Evolutionary conservation across 139 green algal genomes (phyloP), one percentile per base, ranked within the genome.

Genomic region (Chlorella sorokiniana): DNA sequence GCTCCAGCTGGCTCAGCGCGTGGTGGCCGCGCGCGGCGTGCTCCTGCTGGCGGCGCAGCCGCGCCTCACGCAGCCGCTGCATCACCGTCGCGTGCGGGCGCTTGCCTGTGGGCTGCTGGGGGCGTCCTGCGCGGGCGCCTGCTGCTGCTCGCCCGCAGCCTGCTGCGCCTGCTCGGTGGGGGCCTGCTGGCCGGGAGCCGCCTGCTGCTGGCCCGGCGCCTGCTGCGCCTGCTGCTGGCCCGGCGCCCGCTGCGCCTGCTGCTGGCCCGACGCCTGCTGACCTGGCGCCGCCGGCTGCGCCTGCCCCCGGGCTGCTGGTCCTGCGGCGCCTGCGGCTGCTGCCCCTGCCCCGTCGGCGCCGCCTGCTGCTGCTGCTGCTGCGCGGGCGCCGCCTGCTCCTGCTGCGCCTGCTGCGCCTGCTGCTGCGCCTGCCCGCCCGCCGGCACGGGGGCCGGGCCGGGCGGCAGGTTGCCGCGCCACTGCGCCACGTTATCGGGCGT

Each of bases 1-100:
- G 27, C 75, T 81, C 75, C n/a, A 81, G 75, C 56, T 72, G 56
- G 59, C 75, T 81, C 38, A 81, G 41, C 59, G 35, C 41, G 75
- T 81, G 75, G 29, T 71, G 38, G 27, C 35, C 45, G 29, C 29
- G 40, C n/a, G 11, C 14, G 20, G 8, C 63, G 23, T 33, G 38
- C 35, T 48, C 44, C 25, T 62, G 72, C 37, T 51, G 69, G 69
- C 72, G 72, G 20, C 37, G 35, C 51, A 52, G 31, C 35, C 72
- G 52, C 35, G 72, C 72, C 51, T 79, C 72, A 1, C 52, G 33
- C 52, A 79, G 72, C 51, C 56, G 56, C 72, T 79, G 51, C 51
- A 44, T 42, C 37, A 68, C 62, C 11, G 40, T 59, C 72, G 68
- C n/a, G 51, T 41, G 72, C 25, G n/a, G 8, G 11, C 10, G 11